Evolutionary conservation across 768 basidiomycete species (phyloP).

Genomic region (Boletus coccyginus): DNA sequence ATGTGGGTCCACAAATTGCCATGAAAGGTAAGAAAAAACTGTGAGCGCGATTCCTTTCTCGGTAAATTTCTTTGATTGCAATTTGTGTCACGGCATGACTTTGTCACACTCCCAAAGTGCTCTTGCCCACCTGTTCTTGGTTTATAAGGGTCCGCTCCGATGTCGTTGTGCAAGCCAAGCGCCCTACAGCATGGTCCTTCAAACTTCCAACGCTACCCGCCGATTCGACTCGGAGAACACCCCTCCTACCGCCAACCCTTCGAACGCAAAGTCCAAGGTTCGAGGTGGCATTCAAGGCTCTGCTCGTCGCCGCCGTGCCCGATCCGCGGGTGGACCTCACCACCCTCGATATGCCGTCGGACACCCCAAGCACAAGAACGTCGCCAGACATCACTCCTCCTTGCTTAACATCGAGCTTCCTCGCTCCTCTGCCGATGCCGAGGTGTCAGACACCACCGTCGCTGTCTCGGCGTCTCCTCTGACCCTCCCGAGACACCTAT

Average conservation of each 20-base stretch:
- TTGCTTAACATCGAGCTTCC: conserved; percentile 31
- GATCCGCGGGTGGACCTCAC: conserved; percentile 26
- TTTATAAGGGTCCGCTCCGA: conserved; percentile 26
- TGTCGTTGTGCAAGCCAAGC: background rate
- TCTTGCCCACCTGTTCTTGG: conserved; percentile 5
- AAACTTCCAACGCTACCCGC: conserved; percentile 21
- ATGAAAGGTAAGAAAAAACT: conserved; percentile 11
- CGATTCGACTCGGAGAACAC: conserved; percentile 33
- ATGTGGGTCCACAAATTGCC: conserved; percentile 33
- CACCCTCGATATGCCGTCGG: conserved; percentile 35
- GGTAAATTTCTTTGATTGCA: conserved; percentile 32
- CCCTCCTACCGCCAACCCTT: conserved; percentile 20
- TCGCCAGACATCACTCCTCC: conserved; percentile 10
- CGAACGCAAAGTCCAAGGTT: conserved; percentile 15
- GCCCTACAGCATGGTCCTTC: conserved; percentile 25
- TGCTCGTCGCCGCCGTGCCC: conserved; percentile 40
- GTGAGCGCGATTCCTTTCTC: conserved; percentile 2
- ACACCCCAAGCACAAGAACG: conserved; percentile 38
- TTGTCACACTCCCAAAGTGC: conserved; percentile 21
- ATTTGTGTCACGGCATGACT: conserved; percentile 28
- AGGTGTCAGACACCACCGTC: conserved; percentile 1
- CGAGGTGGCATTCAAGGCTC: conserved; percentile 32
- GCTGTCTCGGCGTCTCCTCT: conserved; percentile 8
- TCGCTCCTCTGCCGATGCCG: conserved; percentile 8
- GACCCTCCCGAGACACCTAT: conserved; percentile 23